phyloP scores from a whole-genome alignment of 495 filamentous ascomycete genomes.

The Emericellopsis terricola region DNA sequence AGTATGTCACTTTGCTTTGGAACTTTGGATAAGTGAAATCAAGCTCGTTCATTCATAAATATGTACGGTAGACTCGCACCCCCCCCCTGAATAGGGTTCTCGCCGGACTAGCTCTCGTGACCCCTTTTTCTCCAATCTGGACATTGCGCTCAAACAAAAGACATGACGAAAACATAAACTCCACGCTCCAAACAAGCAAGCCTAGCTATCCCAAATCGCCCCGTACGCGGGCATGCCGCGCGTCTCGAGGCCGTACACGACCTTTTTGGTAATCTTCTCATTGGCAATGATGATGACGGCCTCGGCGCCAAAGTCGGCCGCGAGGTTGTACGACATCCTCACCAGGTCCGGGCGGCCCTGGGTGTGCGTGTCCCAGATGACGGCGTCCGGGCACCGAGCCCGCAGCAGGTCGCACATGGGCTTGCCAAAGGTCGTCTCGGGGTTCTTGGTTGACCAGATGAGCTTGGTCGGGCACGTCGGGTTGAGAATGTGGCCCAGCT shows the following conservation, averaged over 20 bases:
- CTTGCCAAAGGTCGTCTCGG: conserved; percentile 18
- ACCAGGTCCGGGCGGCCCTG: conserved; percentile 21
- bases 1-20: too few relatives aligned
- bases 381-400: conserved; percentile 12
- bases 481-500: conserved; percentile 19
- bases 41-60: too few relatives aligned
- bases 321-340: conserved; percentile 33
- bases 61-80: too few relatives aligned
- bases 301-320: conserved; percentile 38
- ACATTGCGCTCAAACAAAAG: too few relatives aligned
- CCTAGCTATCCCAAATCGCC: conserved; percentile 55
- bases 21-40: too few relatives aligned
- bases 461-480: conserved; percentile 11
- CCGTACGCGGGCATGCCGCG: conserved; percentile 48
- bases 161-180: neutral
- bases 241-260: conserved; percentile 47
- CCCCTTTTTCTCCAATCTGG: too few relatives aligned
- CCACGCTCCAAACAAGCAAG: neutral
- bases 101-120: too few relatives aligned
- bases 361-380: conserved; percentile 20
- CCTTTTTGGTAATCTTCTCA: conserved; percentile 37
- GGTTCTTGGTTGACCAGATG: conserved; percentile 23
- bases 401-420: conserved; percentile 17
- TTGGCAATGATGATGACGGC: conserved; percentile 53
- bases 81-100: too few relatives aligned